Base-by-base conservation (phyloP, 176 grass and related monocot species). In the Oryza officinalis region DNA sequence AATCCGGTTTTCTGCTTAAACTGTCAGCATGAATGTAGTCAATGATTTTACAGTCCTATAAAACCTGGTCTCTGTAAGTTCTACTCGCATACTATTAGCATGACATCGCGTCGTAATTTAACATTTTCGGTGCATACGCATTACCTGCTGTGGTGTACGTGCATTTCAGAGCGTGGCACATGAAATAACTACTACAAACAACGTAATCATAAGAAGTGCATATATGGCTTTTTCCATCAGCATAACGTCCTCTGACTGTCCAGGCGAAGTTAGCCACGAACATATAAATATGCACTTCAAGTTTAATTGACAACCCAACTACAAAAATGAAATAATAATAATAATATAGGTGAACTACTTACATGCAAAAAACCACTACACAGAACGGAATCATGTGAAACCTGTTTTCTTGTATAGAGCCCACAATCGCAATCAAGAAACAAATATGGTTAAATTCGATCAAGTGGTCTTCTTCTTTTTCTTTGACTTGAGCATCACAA, bases 401-500 rank as follows among this genome's bases (percentile, higher is more conserved):
- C 15, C 7, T 0, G 38, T 27, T 15, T 69, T 73, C 8, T 63
- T 47, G 10, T 46, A 28, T 11, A 9, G 12, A 65, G 25, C 73
- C 5, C 31, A 0, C 2, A 15, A 30, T 71, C 12, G 69, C 20
- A 28, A 81, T 71, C 27, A 52, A 66, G 2, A 41, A 65, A 40
- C 2, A 17, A 50, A 65, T n/a, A 69, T 32, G 13, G 17, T 5
- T 23, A 43, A 50, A 69, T 33, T 6, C 20, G 2, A 77, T 89
- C 74, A 89, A 69, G 69, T 28, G 44, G 35, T 85, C 41, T 92
- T 89, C 83, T 97, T 92, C 81, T 89, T 91, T 73, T 88, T 90
- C 89, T 92, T 98, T 9, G 91, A 88, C 69, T 93, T 98, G 35
- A 95, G 77, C 87, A 92, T 95, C 20, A 98, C 91, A 15, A 87